These are phyloP conservation scores for Parmelia sp. DNA, from an alignment of 495 filamentous ascomycete species.

Conservation along the genomic window DNA sequence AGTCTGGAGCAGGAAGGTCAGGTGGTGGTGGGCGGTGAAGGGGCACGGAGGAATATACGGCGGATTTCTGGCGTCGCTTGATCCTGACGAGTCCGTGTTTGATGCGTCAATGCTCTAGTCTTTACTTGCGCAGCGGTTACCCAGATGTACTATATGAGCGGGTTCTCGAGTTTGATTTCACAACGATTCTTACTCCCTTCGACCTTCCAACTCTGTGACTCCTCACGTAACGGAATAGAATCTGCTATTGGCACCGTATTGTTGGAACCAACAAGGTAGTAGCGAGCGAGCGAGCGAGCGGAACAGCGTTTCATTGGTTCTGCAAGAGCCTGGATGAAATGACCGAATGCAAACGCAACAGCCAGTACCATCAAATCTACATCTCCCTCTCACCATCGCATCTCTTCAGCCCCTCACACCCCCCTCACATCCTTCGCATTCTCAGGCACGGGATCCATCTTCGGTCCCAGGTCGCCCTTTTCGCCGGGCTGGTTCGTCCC, in stretches of 20 bases:
- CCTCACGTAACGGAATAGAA: too few relatives aligned
- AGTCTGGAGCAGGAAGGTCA: slow-evolving; percentile 77
- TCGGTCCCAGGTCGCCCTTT: slow-evolving; percentile 14
- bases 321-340: too few relatives aligned
- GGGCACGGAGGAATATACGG: slow-evolving; percentile 72
- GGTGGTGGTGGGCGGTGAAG: slow-evolving; percentile 78
- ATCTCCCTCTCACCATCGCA: background rate
- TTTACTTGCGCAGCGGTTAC: background rate
- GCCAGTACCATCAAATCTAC: too few relatives aligned
- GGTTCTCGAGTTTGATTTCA: too few relatives aligned
- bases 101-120: background rate
- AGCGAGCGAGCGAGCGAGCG: too few relatives aligned
- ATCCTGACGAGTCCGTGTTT: background rate
- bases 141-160: background rate
- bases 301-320: too few relatives aligned
- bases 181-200: background rate
- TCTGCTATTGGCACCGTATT: too few relatives aligned
- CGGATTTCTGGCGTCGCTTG: slow-evolving; percentile 53
- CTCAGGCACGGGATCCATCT: slow-evolving; percentile 17
- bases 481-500: slow-evolving; percentile 25
- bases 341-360: too few relatives aligned
- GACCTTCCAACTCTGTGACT: too few relatives aligned
- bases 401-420: background rate
- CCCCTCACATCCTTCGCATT: slow-evolving; percentile 13
- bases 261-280: too few relatives aligned